These are phyloP conservation scores for Trametes punicea DNA, from an alignment of 768 basidiomycete species.

Conservation along the genomic window DNA sequence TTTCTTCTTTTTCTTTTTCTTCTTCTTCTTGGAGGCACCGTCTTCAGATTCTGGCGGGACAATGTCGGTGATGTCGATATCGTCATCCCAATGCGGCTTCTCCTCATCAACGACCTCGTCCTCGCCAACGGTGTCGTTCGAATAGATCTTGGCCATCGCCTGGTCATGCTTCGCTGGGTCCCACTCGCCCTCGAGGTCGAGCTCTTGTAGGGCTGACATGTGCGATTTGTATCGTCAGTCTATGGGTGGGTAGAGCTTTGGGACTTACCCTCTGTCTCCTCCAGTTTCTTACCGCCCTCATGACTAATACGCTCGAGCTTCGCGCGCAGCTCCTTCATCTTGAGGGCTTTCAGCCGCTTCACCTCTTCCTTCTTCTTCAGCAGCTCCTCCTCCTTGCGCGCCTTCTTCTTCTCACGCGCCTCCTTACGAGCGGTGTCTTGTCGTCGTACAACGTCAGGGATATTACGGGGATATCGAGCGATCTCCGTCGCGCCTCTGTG, in stretches of 20 bases:
- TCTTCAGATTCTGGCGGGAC: constrained; percentile 35
- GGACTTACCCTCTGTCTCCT: constrained; percentile 30
- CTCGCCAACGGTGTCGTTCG: constrained; percentile 40
- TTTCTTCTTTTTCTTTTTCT: constrained; percentile 52
- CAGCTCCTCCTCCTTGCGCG: constrained; percentile 77
- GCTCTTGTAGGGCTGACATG: constrained; percentile 51
- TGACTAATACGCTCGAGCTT: constrained; percentile 71
- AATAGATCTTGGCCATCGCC: constrained; percentile 78
- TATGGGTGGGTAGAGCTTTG: neutral
- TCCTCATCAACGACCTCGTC: constrained; percentile 36
- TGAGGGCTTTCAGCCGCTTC: constrained; percentile 75
- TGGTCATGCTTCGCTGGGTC: constrained; percentile 80
- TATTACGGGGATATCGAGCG: constrained; percentile 70
- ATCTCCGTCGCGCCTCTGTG: constrained; percentile 64
- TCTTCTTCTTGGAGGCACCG: constrained; percentile 45
- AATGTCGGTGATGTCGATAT: constrained; percentile 78
- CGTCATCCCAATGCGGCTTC: constrained; percentile 92
- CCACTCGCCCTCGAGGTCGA: constrained; percentile 93
- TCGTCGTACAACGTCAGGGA: constrained; percentile 62
- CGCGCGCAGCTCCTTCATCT: constrained; percentile 74
- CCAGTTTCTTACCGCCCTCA: constrained; percentile 60
- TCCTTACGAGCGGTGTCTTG: constrained; percentile 78
- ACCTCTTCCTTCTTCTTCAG: constrained; percentile 76
- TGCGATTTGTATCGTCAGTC: neutral
- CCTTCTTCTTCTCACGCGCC: constrained; percentile 73